phyloP scores from a whole-genome alignment of 768 basidiomycete genomes.

The Phylloporus arenicola region DNA sequence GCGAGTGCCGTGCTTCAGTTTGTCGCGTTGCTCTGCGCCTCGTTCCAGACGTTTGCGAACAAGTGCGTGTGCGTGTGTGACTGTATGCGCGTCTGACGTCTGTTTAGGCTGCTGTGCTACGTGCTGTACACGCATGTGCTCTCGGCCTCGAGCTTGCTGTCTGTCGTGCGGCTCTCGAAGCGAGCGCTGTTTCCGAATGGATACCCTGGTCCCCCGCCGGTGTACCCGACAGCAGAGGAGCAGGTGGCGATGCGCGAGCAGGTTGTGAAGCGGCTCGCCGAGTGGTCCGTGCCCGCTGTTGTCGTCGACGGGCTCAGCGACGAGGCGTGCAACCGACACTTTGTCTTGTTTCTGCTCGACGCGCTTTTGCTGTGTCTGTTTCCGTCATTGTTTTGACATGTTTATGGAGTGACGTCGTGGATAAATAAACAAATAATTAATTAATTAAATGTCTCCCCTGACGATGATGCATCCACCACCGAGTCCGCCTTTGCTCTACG shows the following conservation, averaged over 20 bases:
- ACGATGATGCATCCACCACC: conserved; percentile 48
- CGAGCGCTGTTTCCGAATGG: conserved; percentile 83
- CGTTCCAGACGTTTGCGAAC: conserved; percentile 53
- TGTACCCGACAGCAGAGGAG: conserved; percentile 75
- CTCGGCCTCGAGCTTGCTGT: conserved; percentile 48
- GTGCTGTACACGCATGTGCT: conserved; percentile 53
- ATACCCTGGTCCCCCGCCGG: conserved; percentile 68
- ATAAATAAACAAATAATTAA: not conserved
- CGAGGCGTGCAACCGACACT: conserved; percentile 70
- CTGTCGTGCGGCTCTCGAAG: conserved; percentile 52
- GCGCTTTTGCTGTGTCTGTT: conserved; percentile 64
- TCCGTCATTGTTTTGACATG: conserved; percentile 37
- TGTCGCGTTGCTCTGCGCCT: conserved; percentile 41
- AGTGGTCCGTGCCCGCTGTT: conserved; percentile 36
- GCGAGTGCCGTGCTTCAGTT: conserved; percentile 42
- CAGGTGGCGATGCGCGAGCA: conserved; percentile 49
- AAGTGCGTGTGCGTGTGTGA: conserved; percentile 34
- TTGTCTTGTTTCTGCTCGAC: conserved; percentile 71
- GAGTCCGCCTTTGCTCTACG: conserved; percentile 61
- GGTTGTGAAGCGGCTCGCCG: conserved; percentile 36
- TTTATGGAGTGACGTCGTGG: conserved; percentile 24
- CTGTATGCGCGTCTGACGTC: conserved; percentile 7
- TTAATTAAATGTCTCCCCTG: conserved; percentile 5
- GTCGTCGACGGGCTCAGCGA: conserved; percentile 58
- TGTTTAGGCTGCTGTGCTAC: conserved; percentile 61